Conservation (phyloP, 2,329 filamentous ascomycete species). For the Sphaerulina vaccinii region DNA sequence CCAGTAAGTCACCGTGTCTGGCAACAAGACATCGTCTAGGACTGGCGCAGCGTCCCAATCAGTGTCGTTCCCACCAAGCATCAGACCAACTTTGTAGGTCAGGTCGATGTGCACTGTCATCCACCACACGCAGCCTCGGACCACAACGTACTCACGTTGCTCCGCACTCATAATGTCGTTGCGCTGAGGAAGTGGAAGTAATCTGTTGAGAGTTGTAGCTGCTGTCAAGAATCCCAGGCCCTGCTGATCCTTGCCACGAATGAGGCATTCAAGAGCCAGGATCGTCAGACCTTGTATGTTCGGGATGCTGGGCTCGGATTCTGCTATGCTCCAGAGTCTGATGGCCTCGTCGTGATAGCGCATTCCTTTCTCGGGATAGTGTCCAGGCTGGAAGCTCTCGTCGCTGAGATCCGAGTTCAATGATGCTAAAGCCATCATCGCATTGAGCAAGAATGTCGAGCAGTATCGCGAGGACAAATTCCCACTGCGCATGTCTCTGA, state of each 20-base stretch:
- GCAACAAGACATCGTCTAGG: slow-evolving; percentile 1
- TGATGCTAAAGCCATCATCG: slow-evolving; percentile 8
- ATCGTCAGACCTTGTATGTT: slow-evolving; percentile 10
- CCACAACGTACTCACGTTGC: neutral
- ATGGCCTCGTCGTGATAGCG: slow-evolving; percentile 9
- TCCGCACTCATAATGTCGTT: neutral
- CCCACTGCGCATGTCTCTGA: slow-evolving; percentile 6
- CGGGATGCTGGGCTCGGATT: neutral
- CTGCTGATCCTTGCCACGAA: slow-evolving; percentile 5
- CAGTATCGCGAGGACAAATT: slow-evolving; percentile 1
- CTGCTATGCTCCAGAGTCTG: slow-evolving; percentile 1
- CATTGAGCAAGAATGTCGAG: slow-evolving; percentile 9
- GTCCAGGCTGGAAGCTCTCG: neutral
- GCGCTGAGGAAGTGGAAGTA: neutral
- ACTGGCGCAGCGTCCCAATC: neutral
- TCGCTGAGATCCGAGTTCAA: slow-evolving; percentile 2
- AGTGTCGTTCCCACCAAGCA: slow-evolving; percentile 4
- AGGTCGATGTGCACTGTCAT: slow-evolving; percentile 7
- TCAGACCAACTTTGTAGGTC: slow-evolving; percentile 10
- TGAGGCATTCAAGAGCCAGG: slow-evolving; percentile 4
- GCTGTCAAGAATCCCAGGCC: slow-evolving; percentile 1
- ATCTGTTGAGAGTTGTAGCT: neutral
- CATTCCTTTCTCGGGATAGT: neutral
- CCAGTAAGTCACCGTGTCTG: slow-evolving; percentile 3
- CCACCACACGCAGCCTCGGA: slow-evolving; percentile 11